Base-by-base conservation (phyloP, 371 early-diverging fungal species). In the Cokeromyces recurvatus region DNA sequence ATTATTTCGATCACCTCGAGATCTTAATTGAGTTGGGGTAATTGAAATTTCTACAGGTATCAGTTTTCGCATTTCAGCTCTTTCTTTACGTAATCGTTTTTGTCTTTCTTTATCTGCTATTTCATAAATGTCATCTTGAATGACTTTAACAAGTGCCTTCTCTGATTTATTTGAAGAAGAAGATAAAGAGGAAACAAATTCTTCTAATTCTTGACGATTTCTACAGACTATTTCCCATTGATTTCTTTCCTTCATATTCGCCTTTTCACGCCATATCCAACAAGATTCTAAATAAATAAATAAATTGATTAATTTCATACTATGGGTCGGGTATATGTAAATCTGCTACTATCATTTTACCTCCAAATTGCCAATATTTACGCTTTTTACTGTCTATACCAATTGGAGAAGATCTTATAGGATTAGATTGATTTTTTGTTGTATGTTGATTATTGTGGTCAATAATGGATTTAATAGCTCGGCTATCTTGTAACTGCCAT, bases 401-500 rank as follows among this genome's bases (percentile, higher is more conserved):
- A 4, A 65, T 36, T 8, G 69, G 66, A 19, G 9, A 17, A 12
- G 40, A 20, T 16, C 38, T 38, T 3, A 61, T 34, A 10, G 63
- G 70, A 39, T 63, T 65, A 8, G 4, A n/a, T 21, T 60, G 47
- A 8, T 47, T 39, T 21, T 34, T 38, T 15, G 29, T 27, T 10
- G 38, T 50, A 25, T 38, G 50, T 16, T 42, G 20, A 20, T 43
- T 53, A 38, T 32, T 27, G 11, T 51, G 32, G 2, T 64, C 68
- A 7, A 71, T 43, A 1, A 59, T 51, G 4, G 49, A 25, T 42
- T 56, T 53, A 1, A 72, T 49, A 16, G 62, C 58, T 23, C 44
- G 37, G 29, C 69, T 59, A 20, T 72, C 73, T 45, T 68, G 66
- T 14, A 72, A 46, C 31, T 72, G 73, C 73, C 68, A 72, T 41